phyloP scores from a whole-genome alignment of 371 early-diverging fungal genomes.

The Dentiscutata heterogama region DNA sequence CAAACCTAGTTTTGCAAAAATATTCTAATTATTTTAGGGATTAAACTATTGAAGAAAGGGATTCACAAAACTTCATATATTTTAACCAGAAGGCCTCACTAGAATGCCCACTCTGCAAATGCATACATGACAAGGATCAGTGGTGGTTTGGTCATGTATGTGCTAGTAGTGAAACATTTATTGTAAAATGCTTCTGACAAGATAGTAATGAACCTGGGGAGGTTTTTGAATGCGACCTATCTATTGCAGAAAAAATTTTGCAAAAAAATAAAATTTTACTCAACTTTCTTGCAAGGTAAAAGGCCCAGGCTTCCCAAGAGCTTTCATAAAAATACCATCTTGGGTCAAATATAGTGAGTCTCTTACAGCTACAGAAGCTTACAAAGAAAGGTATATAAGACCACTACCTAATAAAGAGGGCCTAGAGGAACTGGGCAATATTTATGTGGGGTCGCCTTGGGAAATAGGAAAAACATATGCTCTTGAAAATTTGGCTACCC shows the following conservation, averaged over 20 bases:
- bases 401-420: conserved; percentile 18
- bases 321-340: conserved; percentile 40
- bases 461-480: conserved; percentile 35
- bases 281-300: not conserved
- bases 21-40: conserved; percentile 28
- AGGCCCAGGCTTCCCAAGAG: conserved; percentile 6
- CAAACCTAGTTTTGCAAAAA: conserved; percentile 32
- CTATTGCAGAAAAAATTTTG: conserved; percentile 40
- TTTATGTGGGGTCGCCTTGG: conserved; percentile 40
- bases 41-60: conserved; percentile 22
- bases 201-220: conserved; percentile 25
- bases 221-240: conserved; percentile 36
- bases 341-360: conserved; percentile 21
- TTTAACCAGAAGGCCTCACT: conserved; percentile 14
- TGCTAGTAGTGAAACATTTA: not conserved
- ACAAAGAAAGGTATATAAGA: conserved; percentile 38
- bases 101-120: conserved; percentile 31
- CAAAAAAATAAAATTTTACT: conserved; percentile 39
- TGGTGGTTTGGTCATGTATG: conserved; percentile 34
- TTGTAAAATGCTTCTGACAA: conserved; percentile 39
- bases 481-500: conserved; percentile 28
- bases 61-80: conserved; percentile 14
- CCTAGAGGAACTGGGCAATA: too few relatives aligned
- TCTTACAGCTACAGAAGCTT: conserved; percentile 41
- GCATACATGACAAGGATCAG: conserved; percentile 33